These are phyloP conservation scores for Pseudopediastrum boryanum DNA, from an alignment of 139 green algal genomes.

Conservation along the genomic window DNA sequence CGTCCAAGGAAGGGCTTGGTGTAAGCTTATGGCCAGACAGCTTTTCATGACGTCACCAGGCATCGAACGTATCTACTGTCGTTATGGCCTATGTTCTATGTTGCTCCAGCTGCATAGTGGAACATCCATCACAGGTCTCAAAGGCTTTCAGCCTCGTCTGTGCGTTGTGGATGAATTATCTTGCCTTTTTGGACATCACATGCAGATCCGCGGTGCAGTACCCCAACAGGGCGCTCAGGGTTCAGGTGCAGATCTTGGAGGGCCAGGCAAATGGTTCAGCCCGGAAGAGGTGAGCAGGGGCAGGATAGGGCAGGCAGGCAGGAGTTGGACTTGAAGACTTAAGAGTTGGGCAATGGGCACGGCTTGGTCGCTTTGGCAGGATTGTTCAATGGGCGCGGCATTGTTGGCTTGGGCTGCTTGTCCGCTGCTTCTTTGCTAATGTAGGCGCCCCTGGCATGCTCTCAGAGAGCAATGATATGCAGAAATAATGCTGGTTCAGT, in stretches of 20 bases:
- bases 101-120: too few species aligned
- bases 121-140: too few species aligned
- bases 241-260: neutral
- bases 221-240: conserved; percentile 5
- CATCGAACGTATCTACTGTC: too few species aligned
- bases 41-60: too few species aligned
- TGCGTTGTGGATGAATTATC: neutral
- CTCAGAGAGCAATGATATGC: neutral
- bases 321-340: neutral
- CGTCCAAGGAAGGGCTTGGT: too few species aligned
- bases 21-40: too few species aligned
- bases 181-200: neutral
- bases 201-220: conserved; percentile 10
- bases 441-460: neutral
- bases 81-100: too few species aligned
- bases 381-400: neutral
- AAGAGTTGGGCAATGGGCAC: neutral
- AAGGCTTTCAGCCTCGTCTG: neutral
- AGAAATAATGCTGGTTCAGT: neutral
- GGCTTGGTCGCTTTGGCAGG: neutral
- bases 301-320: neutral
- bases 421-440: neutral
- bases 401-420: neutral
- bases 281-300: conserved; percentile 28
- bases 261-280: conserved; percentile 31